phyloP scores from a whole-genome alignment of 2,329 filamentous ascomycete genomes.

The Blastomyces parvus region DNA sequence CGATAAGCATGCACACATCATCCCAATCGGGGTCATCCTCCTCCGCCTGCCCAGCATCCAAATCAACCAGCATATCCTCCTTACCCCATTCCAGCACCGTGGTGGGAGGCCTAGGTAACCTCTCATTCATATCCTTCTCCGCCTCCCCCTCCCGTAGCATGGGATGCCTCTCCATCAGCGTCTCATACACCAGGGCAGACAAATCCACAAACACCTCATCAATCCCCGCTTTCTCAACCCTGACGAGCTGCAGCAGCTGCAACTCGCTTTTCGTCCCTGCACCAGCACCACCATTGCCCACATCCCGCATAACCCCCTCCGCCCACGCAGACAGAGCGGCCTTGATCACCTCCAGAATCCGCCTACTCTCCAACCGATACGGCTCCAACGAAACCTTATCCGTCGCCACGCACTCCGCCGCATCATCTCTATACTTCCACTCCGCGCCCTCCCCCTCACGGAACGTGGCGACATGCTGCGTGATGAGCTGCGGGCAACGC shows the following conservation, averaged over 20 bases:
- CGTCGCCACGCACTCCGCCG: constrained; percentile 66
- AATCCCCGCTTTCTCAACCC: constrained; percentile 85
- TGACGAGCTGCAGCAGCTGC: constrained; percentile 31
- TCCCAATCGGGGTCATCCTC: constrained; percentile 89
- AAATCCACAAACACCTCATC: constrained; percentile 95
- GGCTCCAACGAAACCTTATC: constrained; percentile 94
- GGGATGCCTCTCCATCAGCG: constrained; percentile 66
- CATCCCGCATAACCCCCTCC: constrained; percentile 57
- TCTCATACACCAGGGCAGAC: constrained; percentile 68
- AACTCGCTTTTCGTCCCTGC: constrained; percentile 11
- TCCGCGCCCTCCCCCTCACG: constrained; percentile 72
- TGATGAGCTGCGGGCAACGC: constrained; percentile 70
- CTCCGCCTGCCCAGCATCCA: constrained; percentile 63
- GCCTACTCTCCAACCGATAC: constrained; percentile 75
- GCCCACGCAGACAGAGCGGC: constrained; percentile 51
- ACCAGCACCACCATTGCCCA: constrained; percentile 20
- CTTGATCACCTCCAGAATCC: constrained; percentile 71
- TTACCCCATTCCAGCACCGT: constrained; percentile 73
- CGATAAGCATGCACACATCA: constrained; percentile 77
- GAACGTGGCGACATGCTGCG: constrained; percentile 93
- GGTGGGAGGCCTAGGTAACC: constrained; percentile 61
- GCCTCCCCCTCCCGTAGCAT: constrained; percentile 47
- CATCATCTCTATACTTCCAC: constrained; percentile 84
- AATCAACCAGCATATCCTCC: constrained; percentile 64
- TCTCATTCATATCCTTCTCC: constrained; percentile 54